Evolutionary conservation across 164 flowering plant genomes (phyloP).

Genomic region (Tetrastigma voinierianum): DNA sequence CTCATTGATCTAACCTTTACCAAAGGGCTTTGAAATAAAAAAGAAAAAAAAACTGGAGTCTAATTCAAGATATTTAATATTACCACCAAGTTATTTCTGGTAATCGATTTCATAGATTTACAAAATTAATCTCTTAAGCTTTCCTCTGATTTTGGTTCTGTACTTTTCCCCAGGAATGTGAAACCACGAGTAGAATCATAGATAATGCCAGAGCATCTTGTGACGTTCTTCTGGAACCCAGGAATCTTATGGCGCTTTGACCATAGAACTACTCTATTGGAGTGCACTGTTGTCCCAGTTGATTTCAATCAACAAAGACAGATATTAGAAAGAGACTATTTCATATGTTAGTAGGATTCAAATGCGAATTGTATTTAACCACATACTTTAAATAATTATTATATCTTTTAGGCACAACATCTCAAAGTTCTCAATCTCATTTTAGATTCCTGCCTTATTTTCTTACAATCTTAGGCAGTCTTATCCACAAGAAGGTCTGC

Average conservation of each 20-base stretch:
- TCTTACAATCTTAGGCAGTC: too few species aligned
- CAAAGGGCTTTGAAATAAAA: too few species aligned
- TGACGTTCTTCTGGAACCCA: conserved; percentile 89
- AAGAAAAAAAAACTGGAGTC: too few species aligned
- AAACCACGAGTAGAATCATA: conserved; percentile 78
- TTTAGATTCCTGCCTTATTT: too few species aligned
- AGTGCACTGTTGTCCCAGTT: conserved; percentile 77
- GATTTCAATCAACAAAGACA: conserved; percentile 82
- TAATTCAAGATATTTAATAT: neutral
- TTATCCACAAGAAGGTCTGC: too few species aligned
- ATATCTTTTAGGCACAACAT: neutral
- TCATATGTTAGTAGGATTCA: conserved; percentile 78
- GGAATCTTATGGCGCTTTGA: conserved; percentile 75
- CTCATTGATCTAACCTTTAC: neutral
- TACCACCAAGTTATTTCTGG: neutral
- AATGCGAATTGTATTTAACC: neutral
- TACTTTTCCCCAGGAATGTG: conserved; percentile 32
- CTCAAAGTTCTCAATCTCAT: too few species aligned
- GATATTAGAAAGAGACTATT: conserved; percentile 85
- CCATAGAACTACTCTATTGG: conserved; percentile 66
- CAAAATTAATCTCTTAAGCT: neutral
- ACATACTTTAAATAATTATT: neutral
- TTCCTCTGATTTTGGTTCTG: neutral
- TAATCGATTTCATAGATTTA: neutral
- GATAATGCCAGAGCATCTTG: conserved; percentile 93